These are phyloP conservation scores for Skeletonema grethae DNA, from an alignment of 108 stramenopile species.

Conservation along the genomic window DNA sequence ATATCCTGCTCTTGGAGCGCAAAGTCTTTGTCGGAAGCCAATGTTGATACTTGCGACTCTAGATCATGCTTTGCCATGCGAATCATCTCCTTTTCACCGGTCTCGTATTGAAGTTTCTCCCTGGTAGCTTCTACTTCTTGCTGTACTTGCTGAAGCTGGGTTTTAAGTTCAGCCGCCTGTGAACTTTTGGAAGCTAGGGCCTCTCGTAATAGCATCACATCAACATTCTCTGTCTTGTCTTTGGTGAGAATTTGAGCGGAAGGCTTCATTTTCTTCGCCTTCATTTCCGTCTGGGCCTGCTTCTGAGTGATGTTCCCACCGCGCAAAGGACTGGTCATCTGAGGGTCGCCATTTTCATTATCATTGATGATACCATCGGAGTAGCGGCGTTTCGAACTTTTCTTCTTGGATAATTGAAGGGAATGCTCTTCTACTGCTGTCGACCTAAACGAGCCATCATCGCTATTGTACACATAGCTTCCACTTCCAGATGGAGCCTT, in stretches of 20 bases:
- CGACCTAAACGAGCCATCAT: slow-evolving; percentile 19
- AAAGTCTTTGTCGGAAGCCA: slow-evolving; percentile 51
- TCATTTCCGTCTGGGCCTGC: slow-evolving; percentile 46
- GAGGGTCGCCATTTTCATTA: slow-evolving; percentile 15
- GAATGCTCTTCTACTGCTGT: slow-evolving; percentile 11
- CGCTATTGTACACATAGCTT: slow-evolving; percentile 37
- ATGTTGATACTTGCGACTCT: slow-evolving; percentile 38
- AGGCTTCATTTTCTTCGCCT: slow-evolving; percentile 33
- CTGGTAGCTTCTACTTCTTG: slow-evolving; percentile 5
- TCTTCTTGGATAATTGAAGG: slow-evolving; percentile 7
- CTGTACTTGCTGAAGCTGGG: slow-evolving; percentile 21
- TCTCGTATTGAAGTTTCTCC: slow-evolving; percentile 24
- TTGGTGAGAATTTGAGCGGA: slow-evolving; percentile 15
- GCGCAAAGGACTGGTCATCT: slow-evolving; percentile 28
- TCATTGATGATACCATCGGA: slow-evolving; percentile 48
- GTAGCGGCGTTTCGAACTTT: slow-evolving; percentile 32
- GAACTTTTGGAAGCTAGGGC: slow-evolving; percentile 50
- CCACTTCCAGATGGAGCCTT: slow-evolving; percentile 7
- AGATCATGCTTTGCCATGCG: slow-evolving; percentile 45
- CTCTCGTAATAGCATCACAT: slow-evolving; percentile 40
- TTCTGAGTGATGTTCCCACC: slow-evolving; percentile 19
- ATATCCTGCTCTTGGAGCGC: slow-evolving; percentile 40
- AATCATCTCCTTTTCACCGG: slow-evolving; percentile 49
- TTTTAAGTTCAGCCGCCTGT: slow-evolving; percentile 35
- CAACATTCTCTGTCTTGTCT: slow-evolving; percentile 20